Evolutionary conservation across 208 protist genomes (phyloP).

Genomic region (Leishmania turanica): DNA sequence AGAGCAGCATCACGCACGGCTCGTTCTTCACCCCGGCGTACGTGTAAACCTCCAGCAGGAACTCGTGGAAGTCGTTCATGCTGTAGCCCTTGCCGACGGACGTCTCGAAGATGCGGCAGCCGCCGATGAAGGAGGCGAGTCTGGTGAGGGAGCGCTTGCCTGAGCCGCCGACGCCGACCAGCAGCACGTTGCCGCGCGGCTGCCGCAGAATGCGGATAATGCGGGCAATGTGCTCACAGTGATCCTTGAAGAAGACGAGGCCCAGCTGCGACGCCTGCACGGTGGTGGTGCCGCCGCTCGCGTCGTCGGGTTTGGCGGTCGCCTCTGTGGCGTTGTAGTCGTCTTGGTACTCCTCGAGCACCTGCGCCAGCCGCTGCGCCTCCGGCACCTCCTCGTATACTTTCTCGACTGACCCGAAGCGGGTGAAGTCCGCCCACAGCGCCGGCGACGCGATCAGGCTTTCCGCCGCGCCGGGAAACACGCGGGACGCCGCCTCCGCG

Average conservation of each 20-base stretch:
- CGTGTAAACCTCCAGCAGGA: constrained; percentile 91
- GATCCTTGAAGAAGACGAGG: constrained; percentile 95
- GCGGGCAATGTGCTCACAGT: constrained; percentile 96
- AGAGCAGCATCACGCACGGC: constrained; percentile 94
- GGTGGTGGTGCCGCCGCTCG: constrained; percentile 9
- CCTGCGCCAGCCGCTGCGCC: constrained; percentile 58
- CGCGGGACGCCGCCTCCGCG: constrained; percentile 74
- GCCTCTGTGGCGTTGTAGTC: constrained; percentile 90
- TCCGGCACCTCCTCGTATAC: constrained; percentile 92
- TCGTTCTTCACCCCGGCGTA: constrained; percentile 88
- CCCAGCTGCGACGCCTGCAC: constrained; percentile 62
- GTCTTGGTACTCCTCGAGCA: constrained; percentile 93
- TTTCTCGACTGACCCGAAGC: constrained; percentile 82
- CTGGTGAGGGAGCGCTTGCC: constrained; percentile 97
- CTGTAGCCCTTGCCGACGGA: constrained; percentile 94
- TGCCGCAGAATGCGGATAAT: constrained; percentile 97
- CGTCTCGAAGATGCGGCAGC: constrained; percentile 92
- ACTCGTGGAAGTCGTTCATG: constrained; percentile 93
- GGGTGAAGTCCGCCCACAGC: constrained; percentile 95
- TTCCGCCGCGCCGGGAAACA: constrained; percentile 55
- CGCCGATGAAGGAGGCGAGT: constrained; percentile 91
- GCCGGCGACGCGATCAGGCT: constrained; percentile 42
- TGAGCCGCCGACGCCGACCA: constrained; percentile 97
- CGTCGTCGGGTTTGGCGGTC: constrained; percentile 26
- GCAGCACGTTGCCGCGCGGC: constrained; percentile 96